Evolutionary conservation across 345 rosid genomes (phyloP).

Genomic region (Mallotus nudiflorus): DNA sequence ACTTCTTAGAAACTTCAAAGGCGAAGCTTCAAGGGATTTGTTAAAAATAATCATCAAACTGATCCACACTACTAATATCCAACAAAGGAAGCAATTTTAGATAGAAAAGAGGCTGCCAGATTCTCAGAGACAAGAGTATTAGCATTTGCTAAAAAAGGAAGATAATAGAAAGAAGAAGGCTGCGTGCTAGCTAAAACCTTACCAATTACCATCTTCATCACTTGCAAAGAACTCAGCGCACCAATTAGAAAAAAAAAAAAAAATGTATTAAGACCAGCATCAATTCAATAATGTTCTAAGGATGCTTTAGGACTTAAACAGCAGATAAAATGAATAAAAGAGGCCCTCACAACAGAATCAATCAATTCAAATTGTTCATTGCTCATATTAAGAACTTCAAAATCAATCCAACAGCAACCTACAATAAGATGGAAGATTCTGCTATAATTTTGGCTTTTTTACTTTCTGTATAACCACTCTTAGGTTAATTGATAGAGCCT

Average conservation of each 20-base stretch:
- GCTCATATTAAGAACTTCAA: neutral
- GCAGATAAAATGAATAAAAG: neutral
- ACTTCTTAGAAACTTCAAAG: neutral
- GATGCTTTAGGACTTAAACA: neutral
- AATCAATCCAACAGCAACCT: neutral
- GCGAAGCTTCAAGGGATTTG: neutral
- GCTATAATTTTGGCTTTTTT: too few relatives aligned
- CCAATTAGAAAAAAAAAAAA: too few relatives aligned
- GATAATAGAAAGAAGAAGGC: neutral
- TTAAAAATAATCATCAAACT: neutral
- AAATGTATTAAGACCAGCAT: too few relatives aligned
- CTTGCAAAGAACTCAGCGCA: too few relatives aligned
- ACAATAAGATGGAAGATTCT: too few relatives aligned
- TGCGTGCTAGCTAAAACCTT: neutral
- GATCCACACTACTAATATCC: too few relatives aligned
- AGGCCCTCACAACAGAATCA: neutral
- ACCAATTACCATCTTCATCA: neutral
- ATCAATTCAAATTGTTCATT: neutral
- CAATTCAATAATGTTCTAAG: too few relatives aligned
- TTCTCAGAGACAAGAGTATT: neutral
- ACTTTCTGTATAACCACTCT: too few relatives aligned
- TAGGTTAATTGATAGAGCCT: too few relatives aligned
- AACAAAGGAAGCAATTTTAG: neutral
- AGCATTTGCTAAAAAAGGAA: neutral
- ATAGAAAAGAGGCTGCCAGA: neutral